These are phyloP conservation scores for Rosellinia necatrix DNA, from an alignment of 2,329 filamentous ascomycete genomes.

Conservation along the genomic window DNA sequence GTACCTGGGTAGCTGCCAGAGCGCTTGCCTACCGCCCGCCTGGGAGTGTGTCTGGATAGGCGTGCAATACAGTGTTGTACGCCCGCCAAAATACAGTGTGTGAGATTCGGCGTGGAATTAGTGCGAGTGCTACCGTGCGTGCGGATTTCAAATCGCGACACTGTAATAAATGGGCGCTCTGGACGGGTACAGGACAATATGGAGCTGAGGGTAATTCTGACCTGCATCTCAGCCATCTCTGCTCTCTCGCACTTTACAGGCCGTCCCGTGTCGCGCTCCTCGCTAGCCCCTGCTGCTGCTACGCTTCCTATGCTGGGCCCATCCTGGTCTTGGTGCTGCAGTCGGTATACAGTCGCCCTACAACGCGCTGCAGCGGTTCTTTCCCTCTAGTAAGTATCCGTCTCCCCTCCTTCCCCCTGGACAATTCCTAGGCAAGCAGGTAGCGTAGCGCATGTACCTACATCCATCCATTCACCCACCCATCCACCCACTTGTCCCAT, in stretches of 20 bases:
- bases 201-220: constrained; percentile 27
- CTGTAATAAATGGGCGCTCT: constrained; percentile 19
- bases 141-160: constrained; percentile 21
- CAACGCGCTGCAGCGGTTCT: constrained; percentile 22
- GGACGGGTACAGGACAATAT: not conserved
- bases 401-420: constrained; percentile 2
- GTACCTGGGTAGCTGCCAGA: too few relatives aligned
- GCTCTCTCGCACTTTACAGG: constrained; percentile 31
- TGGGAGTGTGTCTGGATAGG: not conserved
- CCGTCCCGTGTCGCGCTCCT: constrained; percentile 29
- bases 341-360: constrained; percentile 22
- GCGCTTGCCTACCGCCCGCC: too few relatives aligned
- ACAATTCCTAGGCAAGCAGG: too few relatives aligned
- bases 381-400: constrained; percentile 16
- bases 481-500: constrained; percentile 10
- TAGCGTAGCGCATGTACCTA: constrained; percentile 13
- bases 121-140: constrained; percentile 14
- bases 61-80: not conserved
- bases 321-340: constrained; percentile 29
- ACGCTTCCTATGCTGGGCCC: constrained; percentile 25
- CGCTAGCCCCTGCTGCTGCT: constrained; percentile 23
- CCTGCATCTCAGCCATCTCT: constrained; percentile 29
- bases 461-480: constrained; percentile 15
- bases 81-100: constrained; percentile 25
- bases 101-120: not conserved